Evolutionary conservation across 1,284 basidiomycete species (phyloP).

Genomic region (Apiotrichum sp.): DNA sequence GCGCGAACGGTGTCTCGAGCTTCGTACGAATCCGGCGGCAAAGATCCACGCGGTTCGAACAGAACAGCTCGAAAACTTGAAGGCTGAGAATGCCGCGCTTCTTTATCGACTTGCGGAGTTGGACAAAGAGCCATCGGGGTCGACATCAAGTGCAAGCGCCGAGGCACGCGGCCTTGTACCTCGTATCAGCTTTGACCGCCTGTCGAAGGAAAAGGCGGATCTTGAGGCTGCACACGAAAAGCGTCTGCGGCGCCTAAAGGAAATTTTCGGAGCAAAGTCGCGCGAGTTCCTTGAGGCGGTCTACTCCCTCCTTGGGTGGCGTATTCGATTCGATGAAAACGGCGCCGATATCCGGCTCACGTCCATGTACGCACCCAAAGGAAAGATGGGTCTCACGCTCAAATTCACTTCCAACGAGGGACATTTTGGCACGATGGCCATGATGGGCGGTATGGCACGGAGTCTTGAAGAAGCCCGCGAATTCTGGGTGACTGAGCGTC

Average conservation of each 20-base stretch:
- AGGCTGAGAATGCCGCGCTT: slow-evolving; percentile 50
- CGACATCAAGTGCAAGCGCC: background rate
- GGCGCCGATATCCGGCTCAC: slow-evolving; percentile 53
- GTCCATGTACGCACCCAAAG: slow-evolving; percentile 52
- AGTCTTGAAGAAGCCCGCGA: slow-evolving; percentile 48
- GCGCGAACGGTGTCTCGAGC: slow-evolving; percentile 48
- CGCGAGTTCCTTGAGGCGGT: slow-evolving; percentile 54
- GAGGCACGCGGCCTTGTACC: slow-evolving; percentile 41
- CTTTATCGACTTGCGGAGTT: slow-evolving; percentile 28
- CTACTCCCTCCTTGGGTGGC: slow-evolving; percentile 53
- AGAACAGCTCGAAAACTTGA: slow-evolving; percentile 49
- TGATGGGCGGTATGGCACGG: slow-evolving; percentile 46
- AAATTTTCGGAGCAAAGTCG: slow-evolving; percentile 51
- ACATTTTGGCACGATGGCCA: slow-evolving; percentile 51
- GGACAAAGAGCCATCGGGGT: background rate
- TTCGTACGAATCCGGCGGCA: slow-evolving; percentile 50
- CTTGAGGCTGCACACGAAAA: slow-evolving; percentile 50
- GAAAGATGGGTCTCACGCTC: slow-evolving; percentile 49
- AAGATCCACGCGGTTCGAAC: slow-evolving; percentile 49
- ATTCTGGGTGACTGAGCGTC: slow-evolving; percentile 51
- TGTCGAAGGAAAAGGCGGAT: slow-evolving; percentile 46
- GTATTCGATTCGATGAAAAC: slow-evolving; percentile 53
- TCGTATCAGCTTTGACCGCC: slow-evolving; percentile 47
- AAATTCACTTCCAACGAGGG: slow-evolving; percentile 48
- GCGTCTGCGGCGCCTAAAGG: slow-evolving; percentile 49